Conservation (phyloP, 768 basidiomycete species). For the Tricholoma hemisulphureum region DNA sequence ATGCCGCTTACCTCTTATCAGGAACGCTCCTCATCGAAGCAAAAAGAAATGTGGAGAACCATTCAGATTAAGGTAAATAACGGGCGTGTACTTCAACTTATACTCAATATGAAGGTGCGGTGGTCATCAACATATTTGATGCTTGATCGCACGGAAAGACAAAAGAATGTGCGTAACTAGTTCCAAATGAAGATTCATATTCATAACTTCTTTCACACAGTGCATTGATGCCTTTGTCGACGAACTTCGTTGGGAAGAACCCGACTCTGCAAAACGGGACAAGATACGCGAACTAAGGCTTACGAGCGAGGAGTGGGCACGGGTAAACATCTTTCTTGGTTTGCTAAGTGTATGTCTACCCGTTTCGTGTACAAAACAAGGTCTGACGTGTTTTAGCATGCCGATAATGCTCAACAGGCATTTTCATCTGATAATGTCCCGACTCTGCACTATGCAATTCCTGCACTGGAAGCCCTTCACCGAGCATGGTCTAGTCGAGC, state of each 20-base stretch:
- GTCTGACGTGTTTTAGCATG: neutral
- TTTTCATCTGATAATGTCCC: conserved; percentile 10
- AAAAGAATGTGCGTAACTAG: neutral
- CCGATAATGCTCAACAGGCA: conserved; percentile 9
- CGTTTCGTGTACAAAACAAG: neutral
- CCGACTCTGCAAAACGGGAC: conserved; percentile 20
- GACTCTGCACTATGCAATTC: conserved; percentile 24
- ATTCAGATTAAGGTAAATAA: conserved; percentile 12
- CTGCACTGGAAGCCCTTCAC: conserved; percentile 25
- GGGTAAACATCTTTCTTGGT: conserved; percentile 18
- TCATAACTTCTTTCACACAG: conserved; percentile 8
- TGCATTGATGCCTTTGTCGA: conserved; percentile 25
- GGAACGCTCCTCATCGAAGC: conserved; percentile 26
- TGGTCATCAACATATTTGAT: conserved; percentile 36
- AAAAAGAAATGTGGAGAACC: conserved; percentile 18
- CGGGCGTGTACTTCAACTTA: conserved; percentile 12
- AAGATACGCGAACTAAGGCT: conserved; percentile 21
- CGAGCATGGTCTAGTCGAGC: too few relatives aligned
- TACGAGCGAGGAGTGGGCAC: conserved; percentile 22
- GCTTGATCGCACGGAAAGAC: conserved; percentile 18
- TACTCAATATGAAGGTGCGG: too few relatives aligned
- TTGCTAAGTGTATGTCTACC: conserved; percentile 19
- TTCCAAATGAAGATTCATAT: neutral
- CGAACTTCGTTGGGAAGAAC: conserved; percentile 22
- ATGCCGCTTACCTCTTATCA: neutral